Base-by-base conservation (phyloP, 805 yeast species). In the Jamesozyma gamospora region DNA sequence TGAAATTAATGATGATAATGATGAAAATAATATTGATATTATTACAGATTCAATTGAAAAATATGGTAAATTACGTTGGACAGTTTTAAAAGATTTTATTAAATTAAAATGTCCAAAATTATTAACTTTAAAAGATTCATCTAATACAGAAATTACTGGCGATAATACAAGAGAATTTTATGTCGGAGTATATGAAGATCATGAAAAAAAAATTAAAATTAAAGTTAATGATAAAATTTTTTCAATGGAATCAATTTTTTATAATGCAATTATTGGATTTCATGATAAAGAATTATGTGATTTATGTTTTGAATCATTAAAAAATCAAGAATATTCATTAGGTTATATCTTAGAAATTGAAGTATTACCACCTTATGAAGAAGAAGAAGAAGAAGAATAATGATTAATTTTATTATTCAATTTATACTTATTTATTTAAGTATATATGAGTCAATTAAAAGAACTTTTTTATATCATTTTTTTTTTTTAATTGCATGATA, bases 31-130 rank as follows among this genome's bases (percentile, higher is more conserved):
- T 12, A 25, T 37, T 32, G 46, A 39, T 29, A 29, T 45, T 7
- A 43, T 39, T 10, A 56, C 58, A 9, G 45, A 49, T 21, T 47
- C 49, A 25, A 46, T 57, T 17, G 59, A 55, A 13, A 49, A 46
- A 34, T 57, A 40, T 41, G 55, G 56, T 9, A 56, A 57, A 35
- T 43, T 59, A 7, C 52, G 59, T 40, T 66, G 70, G 69, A 60
- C 56, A 12, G 59, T 61, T 1, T 38, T 66, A 14, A 65, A 65
- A 45, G 71, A 66, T 43, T 58, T 54, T 32, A 49, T 66, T 11
- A 58, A 64, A 37, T 41, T 52, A 28, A 57, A 56, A 36, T 58
- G 62, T 39, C 58, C 58, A 13, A 49, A 45, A 28, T 43, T 56
- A 36, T 36, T 57, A 19, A 48, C 45, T 29, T 38, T 48, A 35